Evolutionary conservation across 164 flowering plant species (phyloP).

Genomic region (Magnolia officinalis): DNA sequence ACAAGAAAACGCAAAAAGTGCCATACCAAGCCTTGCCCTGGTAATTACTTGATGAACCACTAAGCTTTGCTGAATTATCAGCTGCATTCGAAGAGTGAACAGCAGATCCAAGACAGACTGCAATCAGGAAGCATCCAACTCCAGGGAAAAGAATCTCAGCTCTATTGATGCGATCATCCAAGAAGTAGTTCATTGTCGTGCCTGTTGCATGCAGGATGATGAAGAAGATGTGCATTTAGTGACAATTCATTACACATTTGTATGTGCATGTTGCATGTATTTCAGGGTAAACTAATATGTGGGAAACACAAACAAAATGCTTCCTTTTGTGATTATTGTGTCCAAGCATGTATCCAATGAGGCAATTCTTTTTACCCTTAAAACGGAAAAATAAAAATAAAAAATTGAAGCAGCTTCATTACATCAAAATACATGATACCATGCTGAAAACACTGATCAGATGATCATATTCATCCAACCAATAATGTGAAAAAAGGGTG

Average conservation of each 20-base stretch:
- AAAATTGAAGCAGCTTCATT: too few relatives aligned
- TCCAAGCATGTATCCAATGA: not conserved
- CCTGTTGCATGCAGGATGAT: constrained; percentile 37
- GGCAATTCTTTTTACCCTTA: not conserved
- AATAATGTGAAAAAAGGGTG: too few relatives aligned
- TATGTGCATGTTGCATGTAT: not conserved
- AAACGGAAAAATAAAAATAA: too few relatives aligned
- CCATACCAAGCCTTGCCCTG: constrained; percentile 31
- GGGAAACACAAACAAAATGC: not conserved
- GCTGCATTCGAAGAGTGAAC: constrained; percentile 74
- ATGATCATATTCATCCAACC: too few relatives aligned
- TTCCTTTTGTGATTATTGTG: not conserved
- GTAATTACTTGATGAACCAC: constrained; percentile 19
- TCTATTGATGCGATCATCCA: constrained; percentile 70
- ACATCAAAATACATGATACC: too few relatives aligned
- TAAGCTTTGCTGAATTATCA: constrained; percentile 59
- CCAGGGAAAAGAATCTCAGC: constrained; percentile 93
- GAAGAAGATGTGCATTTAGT: not conserved
- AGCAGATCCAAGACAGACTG: constrained; percentile 70
- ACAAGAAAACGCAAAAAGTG: not conserved
- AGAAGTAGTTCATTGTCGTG: constrained; percentile 81
- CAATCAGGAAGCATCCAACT: constrained; percentile 74
- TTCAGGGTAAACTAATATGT: not conserved
- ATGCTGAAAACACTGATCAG: too few relatives aligned
- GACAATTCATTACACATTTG: not conserved